Percentiles rank a stretch among this genome's conserved stretches.
Conservation (phyloP, 148 eudicot genomes). For the Polygonum aviculare region DNA sequence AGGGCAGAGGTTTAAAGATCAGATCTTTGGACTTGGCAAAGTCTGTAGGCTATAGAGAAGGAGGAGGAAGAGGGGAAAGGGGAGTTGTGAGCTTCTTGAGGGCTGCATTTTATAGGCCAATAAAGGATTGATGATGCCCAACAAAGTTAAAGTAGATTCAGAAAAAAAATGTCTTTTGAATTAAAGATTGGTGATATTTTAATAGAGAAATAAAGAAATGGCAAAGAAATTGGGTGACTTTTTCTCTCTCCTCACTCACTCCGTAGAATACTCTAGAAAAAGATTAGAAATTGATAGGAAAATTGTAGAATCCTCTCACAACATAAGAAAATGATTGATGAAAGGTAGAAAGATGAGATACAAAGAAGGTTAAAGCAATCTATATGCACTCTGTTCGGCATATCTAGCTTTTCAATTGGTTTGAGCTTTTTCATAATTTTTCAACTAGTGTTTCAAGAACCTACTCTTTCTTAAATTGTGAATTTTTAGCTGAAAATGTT, state of each 20-base stretch:
- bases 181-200: neutral
- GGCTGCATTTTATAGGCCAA: neutral
- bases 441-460: too few species aligned
- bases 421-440: too few species aligned
- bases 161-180: neutral
- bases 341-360: too few species aligned
- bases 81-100: slow-evolving; percentile 15
- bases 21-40: neutral
- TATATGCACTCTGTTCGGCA: too few species aligned
- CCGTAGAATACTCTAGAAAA: too few species aligned
- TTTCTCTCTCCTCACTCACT: neutral
- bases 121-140: neutral
- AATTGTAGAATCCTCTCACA: too few species aligned
- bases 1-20: neutral
- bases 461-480: too few species aligned
- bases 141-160: neutral
- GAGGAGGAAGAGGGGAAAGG: slow-evolving; percentile 21
- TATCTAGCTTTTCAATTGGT: too few species aligned
- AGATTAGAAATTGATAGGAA: too few species aligned
- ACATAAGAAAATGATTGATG: too few species aligned
- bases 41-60: neutral
- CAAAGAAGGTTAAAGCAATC: too few species aligned
- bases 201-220: neutral
- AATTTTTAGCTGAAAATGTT: too few species aligned
- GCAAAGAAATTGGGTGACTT: neutral